Conservation (phyloP, 768 basidiomycete genomes). For the Auricularia sp. region DNA sequence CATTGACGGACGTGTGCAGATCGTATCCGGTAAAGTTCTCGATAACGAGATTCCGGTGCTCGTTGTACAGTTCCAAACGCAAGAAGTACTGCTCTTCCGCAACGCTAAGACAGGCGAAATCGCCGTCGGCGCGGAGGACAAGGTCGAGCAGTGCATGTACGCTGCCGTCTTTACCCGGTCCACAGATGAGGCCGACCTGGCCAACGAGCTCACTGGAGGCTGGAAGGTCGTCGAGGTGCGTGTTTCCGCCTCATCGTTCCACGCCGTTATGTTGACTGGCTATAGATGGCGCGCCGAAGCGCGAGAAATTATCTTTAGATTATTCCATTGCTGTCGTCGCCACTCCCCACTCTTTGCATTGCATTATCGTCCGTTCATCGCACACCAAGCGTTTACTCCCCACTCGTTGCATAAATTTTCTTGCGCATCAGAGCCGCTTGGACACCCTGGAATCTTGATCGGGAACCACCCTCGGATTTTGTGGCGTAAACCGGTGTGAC, state of each 20-base stretch:
- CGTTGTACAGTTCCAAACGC: conserved; percentile 84
- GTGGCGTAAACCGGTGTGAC: too few relatives aligned
- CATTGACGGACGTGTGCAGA: conserved; percentile 29
- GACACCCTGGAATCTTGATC: too few relatives aligned
- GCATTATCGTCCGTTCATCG: neutral
- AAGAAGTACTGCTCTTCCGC: conserved; percentile 87
- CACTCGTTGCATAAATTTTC: too few relatives aligned
- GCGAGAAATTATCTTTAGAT: conserved; percentile 8
- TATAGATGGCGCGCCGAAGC: conserved; percentile 10
- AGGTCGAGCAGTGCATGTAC: conserved; percentile 89
- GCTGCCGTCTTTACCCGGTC: conserved; percentile 84
- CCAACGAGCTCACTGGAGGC: conserved; percentile 88
- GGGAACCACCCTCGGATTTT: too few relatives aligned
- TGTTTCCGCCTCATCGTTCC: conserved; percentile 4
- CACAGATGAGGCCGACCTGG: conserved; percentile 59
- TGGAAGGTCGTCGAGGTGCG: conserved; percentile 96
- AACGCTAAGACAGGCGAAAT: conserved; percentile 84
- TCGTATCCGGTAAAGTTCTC: conserved; percentile 77
- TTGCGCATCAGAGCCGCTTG: too few relatives aligned
- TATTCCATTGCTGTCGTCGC: neutral
- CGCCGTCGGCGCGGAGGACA: conserved; percentile 75
- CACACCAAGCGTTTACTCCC: neutral
- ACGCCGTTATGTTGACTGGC: neutral
- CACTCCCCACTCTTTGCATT: neutral
- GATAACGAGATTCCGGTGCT: conserved; percentile 82